These are phyloP conservation scores for Penicillium sp. DNA, from an alignment of 2,329 filamentous ascomycete genomes.

Conservation along the genomic window DNA sequence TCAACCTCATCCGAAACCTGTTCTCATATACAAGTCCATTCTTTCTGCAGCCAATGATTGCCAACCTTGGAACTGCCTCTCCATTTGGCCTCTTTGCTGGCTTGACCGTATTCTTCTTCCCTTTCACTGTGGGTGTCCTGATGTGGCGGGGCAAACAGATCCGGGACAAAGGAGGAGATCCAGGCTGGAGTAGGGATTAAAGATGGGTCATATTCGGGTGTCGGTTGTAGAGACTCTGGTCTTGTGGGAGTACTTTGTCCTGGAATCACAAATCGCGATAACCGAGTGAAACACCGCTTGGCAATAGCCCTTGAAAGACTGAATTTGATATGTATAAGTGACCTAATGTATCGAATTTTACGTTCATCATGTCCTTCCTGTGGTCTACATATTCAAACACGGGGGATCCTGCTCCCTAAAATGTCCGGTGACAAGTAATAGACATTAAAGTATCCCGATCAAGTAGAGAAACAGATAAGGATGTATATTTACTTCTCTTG, in stretches of 20 bases:
- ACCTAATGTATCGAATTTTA: neutral
- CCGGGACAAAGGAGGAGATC: conserved; percentile 7
- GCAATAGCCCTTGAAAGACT: neutral
- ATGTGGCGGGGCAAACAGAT: conserved; percentile 8
- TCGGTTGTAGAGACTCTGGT: neutral
- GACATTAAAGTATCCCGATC: no score
- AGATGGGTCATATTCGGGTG: neutral
- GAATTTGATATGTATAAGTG: neutral
- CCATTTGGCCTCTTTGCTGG: conserved; percentile 4
- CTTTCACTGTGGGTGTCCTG: conserved; percentile 5
- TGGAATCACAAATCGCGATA: neutral
- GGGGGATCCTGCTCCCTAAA: neutral
- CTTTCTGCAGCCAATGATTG: conserved; percentile 7
- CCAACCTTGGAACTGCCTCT: conserved; percentile 1
- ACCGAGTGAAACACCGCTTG: neutral
- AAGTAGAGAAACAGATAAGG: no score
- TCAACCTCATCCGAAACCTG: conserved; percentile 7
- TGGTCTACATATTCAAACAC: neutral
- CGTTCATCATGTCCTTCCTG: neutral
- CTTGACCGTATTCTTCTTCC: conserved; percentile 7
- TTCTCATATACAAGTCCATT: conserved; percentile 7
- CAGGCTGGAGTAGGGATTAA: conserved; percentile 7
- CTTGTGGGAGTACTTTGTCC: neutral
- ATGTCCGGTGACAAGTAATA: neutral
- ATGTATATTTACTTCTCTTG: neutral